Evolutionary conservation across 2,329 filamentous ascomycete species (phyloP).

Genomic region (Penicillium palitans): DNA sequence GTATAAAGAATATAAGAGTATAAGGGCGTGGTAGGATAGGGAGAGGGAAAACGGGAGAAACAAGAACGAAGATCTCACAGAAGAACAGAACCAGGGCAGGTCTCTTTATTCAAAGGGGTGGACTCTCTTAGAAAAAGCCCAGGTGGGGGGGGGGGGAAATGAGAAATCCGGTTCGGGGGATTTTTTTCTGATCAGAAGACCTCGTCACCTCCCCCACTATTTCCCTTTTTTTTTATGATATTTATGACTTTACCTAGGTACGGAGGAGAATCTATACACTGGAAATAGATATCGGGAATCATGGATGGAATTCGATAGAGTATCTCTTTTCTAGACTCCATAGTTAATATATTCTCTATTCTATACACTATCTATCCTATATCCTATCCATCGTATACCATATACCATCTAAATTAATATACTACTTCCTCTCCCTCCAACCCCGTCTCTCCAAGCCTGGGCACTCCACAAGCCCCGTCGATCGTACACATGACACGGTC

Average conservation of each 20-base stretch:
- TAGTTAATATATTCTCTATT: neutral
- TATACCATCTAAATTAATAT: too few species aligned
- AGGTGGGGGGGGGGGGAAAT: conserved; percentile 12
- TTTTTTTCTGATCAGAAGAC: conserved; percentile 39
- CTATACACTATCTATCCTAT: too few species aligned
- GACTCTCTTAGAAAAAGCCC: conserved; percentile 9
- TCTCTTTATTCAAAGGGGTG: conserved; percentile 31
- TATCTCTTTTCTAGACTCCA: neutral
- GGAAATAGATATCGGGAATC: too few species aligned
- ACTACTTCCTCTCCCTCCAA: neutral
- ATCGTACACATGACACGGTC: conserved; percentile 31
- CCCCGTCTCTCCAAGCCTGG: conserved; percentile 7
- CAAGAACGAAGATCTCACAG: conserved; percentile 5
- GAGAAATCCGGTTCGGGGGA: conserved; percentile 29
- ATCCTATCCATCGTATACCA: neutral
- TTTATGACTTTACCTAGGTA: too few species aligned
- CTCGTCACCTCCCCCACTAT: conserved; percentile 29
- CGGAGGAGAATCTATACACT: too few species aligned
- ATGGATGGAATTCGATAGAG: neutral
- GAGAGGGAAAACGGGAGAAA: conserved; percentile 1
- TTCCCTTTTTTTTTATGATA: neutral
- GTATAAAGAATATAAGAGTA: neutral
- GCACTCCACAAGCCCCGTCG: conserved; percentile 19
- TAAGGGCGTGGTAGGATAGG: neutral
- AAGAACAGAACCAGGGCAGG: conserved; percentile 11